Conservation (phyloP, 345 rosid species). For the Litchi chinensis region DNA sequence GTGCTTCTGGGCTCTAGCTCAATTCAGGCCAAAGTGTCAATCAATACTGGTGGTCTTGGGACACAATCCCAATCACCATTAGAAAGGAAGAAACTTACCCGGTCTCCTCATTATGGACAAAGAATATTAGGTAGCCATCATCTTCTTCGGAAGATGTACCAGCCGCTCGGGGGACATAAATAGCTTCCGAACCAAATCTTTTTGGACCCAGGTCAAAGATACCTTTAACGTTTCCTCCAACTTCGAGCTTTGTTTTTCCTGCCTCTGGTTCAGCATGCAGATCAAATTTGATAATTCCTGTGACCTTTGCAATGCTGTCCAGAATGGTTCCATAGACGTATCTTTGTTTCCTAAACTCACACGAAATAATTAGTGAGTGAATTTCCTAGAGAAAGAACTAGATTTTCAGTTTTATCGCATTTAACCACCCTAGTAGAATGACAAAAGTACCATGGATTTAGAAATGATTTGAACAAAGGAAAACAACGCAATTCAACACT, state of each 20-base stretch:
- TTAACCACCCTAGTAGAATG: neutral
- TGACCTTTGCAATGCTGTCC: constrained; percentile 87
- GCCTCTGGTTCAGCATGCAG: constrained; percentile 79
- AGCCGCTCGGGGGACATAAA: constrained; percentile 76
- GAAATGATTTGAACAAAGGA: neutral
- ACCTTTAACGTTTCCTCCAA: constrained; percentile 90
- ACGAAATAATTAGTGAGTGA: constrained; percentile 3
- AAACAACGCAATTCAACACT: neutral
- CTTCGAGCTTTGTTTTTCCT: constrained; percentile 69
- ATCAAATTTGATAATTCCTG: constrained; percentile 87
- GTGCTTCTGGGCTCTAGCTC: too few species aligned
- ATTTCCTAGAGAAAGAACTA: neutral
- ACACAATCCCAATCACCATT: neutral
- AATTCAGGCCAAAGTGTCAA: too few species aligned
- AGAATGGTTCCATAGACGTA: constrained; percentile 90
- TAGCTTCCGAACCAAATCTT: constrained; percentile 94
- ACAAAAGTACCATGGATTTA: neutral
- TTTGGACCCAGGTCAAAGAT: constrained; percentile 81
- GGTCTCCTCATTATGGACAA: constrained; percentile 79
- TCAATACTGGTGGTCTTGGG: too few species aligned
- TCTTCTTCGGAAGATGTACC: constrained; percentile 81
- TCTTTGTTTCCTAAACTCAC: constrained; percentile 77
- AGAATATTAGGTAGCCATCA: constrained; percentile 89
- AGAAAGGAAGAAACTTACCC: constrained; percentile 47
- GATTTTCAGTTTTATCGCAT: neutral